phyloP scores from a whole-genome alignment of 305 asterid genomes.

The Plantago coronopus region DNA sequence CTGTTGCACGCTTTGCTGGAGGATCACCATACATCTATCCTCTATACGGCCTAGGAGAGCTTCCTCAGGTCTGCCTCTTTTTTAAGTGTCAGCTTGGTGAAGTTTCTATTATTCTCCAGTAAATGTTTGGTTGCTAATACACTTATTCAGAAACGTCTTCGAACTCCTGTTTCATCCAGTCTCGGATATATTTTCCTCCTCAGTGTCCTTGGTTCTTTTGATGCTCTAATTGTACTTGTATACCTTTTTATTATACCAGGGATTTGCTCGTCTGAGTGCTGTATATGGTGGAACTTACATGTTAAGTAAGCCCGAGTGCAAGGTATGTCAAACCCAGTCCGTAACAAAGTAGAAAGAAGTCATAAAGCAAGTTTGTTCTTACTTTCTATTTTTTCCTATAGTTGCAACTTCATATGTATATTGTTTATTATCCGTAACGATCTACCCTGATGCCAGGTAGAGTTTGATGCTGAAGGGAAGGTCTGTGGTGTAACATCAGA shows the following conservation, averaged over 20 bases:
- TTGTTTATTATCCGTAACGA: not conserved
- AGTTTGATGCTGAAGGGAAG: slow-evolving; percentile 84
- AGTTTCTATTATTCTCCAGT: not conserved
- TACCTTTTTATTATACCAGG: slow-evolving; percentile 39
- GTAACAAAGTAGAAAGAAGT: too few species aligned
- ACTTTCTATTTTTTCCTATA: not conserved
- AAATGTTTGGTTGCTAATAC: not conserved
- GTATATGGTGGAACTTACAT: slow-evolving; percentile 99
- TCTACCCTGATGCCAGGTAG: slow-evolving; percentile 51
- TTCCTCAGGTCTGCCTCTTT: slow-evolving; percentile 72
- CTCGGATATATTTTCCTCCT: too few species aligned
- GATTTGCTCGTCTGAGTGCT: slow-evolving; percentile 97
- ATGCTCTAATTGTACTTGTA: slow-evolving; percentile 13
- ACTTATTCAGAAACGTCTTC: too few species aligned
- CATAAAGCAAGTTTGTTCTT: too few species aligned
- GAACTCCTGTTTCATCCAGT: too few species aligned
- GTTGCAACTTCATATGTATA: too few species aligned
- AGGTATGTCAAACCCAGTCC: slow-evolving; percentile 40
- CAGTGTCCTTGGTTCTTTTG: not conserved
- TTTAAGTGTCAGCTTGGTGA: slow-evolving; percentile 11
- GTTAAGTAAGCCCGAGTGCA: slow-evolving; percentile 95
- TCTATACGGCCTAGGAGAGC: slow-evolving; percentile 93
- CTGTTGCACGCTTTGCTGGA: slow-evolving; percentile 92
- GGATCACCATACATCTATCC: slow-evolving; percentile 98
- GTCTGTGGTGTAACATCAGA: slow-evolving; percentile 90